A percentile compares a stretch with the other conserved stretches of the same genome.
Evolutionary conservation across 495 filamentous ascomycete genomes (phyloP).

Genomic region (Penicillium silybi): DNA sequence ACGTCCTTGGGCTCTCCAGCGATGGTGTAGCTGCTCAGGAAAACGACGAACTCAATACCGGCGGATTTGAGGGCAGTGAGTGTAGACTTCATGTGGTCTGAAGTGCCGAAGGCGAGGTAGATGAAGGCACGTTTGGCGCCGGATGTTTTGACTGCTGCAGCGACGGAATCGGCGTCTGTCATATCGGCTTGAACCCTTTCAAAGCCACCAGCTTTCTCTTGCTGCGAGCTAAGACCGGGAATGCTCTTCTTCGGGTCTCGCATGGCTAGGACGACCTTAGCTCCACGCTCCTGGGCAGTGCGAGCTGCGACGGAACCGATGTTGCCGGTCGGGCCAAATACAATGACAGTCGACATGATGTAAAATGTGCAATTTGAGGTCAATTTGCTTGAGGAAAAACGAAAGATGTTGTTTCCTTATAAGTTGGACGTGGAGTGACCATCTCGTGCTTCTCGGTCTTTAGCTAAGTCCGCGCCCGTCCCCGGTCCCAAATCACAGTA

Average conservation of each 20-base stretch:
- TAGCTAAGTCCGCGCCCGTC: not conserved
- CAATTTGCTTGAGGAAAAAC: not conserved
- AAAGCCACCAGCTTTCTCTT: not conserved
- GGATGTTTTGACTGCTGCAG: conserved; percentile 4
- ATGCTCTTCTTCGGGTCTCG: conserved; percentile 11
- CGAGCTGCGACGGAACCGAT: conserved; percentile 10
- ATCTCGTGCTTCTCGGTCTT: not conserved
- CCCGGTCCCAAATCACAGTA: too few species aligned
- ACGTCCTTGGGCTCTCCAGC: not conserved
- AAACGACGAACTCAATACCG: conserved; percentile 14
- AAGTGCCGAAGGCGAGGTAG: conserved; percentile 5
- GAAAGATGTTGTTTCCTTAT: not conserved
- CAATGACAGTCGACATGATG: conserved; percentile 6
- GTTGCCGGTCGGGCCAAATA: conserved; percentile 13
- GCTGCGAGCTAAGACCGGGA: not conserved
- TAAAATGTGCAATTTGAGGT: not conserved
- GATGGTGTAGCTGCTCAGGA: conserved; percentile 17
- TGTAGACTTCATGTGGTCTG: conserved; percentile 5
- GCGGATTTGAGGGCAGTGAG: conserved; percentile 9
- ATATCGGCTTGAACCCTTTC: conserved; percentile 13
- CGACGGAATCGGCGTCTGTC: conserved; percentile 6
- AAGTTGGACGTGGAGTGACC: not conserved
- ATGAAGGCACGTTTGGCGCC: conserved; percentile 13
- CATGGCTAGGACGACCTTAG: conserved; percentile 12
- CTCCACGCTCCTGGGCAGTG: conserved; percentile 6